Evolutionary conservation across 257 asterid genomes (phyloP), one percentile per base, ranked within the genome.

Genomic region (Penstemon davidsonii): DNA sequence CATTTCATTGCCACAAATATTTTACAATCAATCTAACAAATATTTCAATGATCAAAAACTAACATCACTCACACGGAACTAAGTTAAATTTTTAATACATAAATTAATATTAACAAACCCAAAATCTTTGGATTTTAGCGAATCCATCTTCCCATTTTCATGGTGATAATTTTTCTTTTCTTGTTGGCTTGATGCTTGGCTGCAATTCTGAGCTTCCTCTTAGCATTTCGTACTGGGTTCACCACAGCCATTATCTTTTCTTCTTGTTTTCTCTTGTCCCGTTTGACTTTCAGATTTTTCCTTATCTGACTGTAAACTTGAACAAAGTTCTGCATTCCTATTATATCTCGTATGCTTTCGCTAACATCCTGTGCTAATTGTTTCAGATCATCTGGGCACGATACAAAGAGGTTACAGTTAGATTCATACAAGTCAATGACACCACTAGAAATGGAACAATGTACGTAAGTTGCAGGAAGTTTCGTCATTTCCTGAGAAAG

Each of bases 201-300:
- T 15, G 97, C 91, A 7, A 78, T 69, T 74, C 89, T 85, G 47
- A 87, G 81, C 75, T 94, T 94, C 77, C 98, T 86, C 89, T 94
- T 91, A 52, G 99, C 99, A 15, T 88, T 91, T 66, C 95, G 80
- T 62, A 50, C 50, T 5, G 97, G 99, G 78, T 94, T 85, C 7
- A 88, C 93, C 18, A 91, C 99, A 15, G 97, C 96, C 89, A 87
- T 87, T 3, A 85, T 72, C 82, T 86, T 91, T 46, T 83, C 95
- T 71, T 75, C 96, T n/a, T 76, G 89, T 74, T 87, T 88, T 86
- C 99, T 84, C 84, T 91, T 88, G 25, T 94, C 99, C 61, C 99
- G 81, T 83, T 85, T 91, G 51, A 56, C 79, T 78, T 88, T 87
- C 38, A 91, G 82, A 67, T 62, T 79, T 67, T 88, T 88, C 81